phyloP scores from a whole-genome alignment of 352 stramenopile species.

The Phytophthora podocarpi region DNA sequence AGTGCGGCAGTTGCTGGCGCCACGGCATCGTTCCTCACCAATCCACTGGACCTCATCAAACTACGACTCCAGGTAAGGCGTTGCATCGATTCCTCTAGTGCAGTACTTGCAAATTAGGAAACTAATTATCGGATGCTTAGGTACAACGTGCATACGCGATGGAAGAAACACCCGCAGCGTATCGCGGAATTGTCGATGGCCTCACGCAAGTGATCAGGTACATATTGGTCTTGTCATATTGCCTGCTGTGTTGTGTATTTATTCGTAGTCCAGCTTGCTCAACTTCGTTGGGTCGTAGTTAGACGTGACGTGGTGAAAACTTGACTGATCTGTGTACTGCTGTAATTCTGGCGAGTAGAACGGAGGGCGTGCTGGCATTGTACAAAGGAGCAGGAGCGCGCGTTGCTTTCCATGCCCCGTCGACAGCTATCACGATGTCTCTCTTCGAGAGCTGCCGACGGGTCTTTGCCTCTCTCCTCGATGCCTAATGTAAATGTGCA shows the following conservation, averaged over 20 bases:
- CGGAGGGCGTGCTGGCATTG: conserved; percentile 89
- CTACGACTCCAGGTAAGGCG: conserved; percentile 93
- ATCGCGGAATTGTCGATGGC: conserved; percentile 87
- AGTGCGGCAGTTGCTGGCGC: conserved; percentile 88
- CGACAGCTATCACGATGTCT: conserved; percentile 97
- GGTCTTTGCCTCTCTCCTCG: conserved; percentile 56
- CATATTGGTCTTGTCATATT: background rate
- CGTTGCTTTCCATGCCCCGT: conserved; percentile 95
- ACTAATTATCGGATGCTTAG: conserved; percentile 29
- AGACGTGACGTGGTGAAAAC: background rate
- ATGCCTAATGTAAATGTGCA: conserved; percentile 31
- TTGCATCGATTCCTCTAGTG: background rate
- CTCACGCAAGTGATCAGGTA: conserved; percentile 81
- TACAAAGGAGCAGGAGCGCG: conserved; percentile 95
- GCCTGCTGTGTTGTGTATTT: background rate
- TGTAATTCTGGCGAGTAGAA: conserved; percentile 40
- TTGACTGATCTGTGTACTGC: conserved; percentile 7
- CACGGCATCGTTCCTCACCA: conserved; percentile 95
- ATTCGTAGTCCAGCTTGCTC: background rate
- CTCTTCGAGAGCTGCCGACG: conserved; percentile 92
- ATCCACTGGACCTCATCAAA: conserved; percentile 97
- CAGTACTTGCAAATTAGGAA: background rate
- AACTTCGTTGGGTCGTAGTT: background rate
- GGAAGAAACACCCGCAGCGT: conserved; percentile 36
- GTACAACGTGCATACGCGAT: conserved; percentile 55